Base-by-base conservation (phyloP, 2,329 filamentous ascomycete species). In the Claviceps capensis region DNA sequence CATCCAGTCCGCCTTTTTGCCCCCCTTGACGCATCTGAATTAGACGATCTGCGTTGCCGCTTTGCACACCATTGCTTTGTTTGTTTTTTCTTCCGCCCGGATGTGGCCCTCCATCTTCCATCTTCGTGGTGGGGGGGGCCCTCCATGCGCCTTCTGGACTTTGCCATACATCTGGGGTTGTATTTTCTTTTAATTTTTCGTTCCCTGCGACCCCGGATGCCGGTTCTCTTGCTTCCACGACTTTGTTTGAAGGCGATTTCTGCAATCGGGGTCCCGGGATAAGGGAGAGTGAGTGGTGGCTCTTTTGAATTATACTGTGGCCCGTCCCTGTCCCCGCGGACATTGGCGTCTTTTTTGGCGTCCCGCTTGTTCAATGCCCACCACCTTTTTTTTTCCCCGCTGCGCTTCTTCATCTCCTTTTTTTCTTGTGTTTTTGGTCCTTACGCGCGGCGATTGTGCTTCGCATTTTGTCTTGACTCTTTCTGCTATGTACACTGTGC, bases 251-350 rank as follows among this genome's bases (percentile, higher is more conserved):
- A 34, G 30, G 30, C 30, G 30, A 34, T 34, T 11, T 34, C 30
- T 34, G 9, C 30, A 11, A 34, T 34, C 48, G 45, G 46, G 34
- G 45, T 41, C 46, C 49, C 17, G 46, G 49, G 16, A 36, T 45
- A n/a, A n/a, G 17, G 49, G 49, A 47, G 52, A 41, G 40, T 49
- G 46, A n/a, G 19, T 45, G 49, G 52, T 51, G 52, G 45, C 45
- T 49, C 42, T n/a, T 52, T 49, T 49, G 52, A 34, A 54, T 51
- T 51, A 42, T 34, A 34, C 19, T 36, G 45, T 47, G 45, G 26
- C 48, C 48, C 38, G 47, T 46, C 52, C 48, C 48, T 51, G 49
- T 19, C 48, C 30, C 30, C 38, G 51, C 26, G 36, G 16, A 51
- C 41, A 51, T 50, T 48, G 48, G 52, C 49, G 48, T 53, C 51